Percentiles rank a stretch among this genome's conserved stretches.
phyloP scores from a whole-genome alignment of 202 grass and related monocot species.

The Elaeis oleifera region DNA sequence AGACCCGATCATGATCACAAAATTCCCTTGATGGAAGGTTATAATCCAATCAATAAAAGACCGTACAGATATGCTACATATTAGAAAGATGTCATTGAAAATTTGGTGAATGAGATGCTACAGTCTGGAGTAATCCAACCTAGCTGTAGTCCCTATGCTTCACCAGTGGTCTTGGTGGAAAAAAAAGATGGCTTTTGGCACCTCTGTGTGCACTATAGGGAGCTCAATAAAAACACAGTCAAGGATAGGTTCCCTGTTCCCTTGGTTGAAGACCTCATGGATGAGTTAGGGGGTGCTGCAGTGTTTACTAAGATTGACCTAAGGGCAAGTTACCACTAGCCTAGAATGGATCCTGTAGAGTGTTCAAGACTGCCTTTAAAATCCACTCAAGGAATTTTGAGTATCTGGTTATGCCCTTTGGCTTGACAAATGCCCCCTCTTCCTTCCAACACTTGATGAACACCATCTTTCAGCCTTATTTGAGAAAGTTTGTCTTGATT shows the following conservation, averaged over 20 bases:
- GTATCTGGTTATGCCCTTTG: neutral
- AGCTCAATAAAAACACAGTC: neutral
- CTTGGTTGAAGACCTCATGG: neutral
- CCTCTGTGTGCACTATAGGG: neutral
- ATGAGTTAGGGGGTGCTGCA: neutral
- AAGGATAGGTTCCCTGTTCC: neutral
- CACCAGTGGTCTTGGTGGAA: neutral
- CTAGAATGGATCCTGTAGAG: too few relatives aligned
- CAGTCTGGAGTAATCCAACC: too few relatives aligned
- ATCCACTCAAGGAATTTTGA: neutral
- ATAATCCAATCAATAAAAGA: too few relatives aligned
- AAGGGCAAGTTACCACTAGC: neutral
- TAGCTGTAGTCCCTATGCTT: too few relatives aligned
- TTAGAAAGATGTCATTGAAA: too few relatives aligned
- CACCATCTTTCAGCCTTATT: neutral
- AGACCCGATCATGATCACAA: too few relatives aligned
- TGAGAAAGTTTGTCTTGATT: neutral
- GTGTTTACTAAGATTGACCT: neutral
- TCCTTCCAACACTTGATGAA: slow-evolving; percentile 1
- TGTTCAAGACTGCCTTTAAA: too few relatives aligned
- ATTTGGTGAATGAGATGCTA: too few relatives aligned
- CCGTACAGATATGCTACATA: too few relatives aligned
- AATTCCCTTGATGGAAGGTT: too few relatives aligned
- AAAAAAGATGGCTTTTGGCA: neutral
- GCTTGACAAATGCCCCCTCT: neutral